These are phyloP conservation scores for Zelopaecilomyces penicillatus DNA, from an alignment of 2,329 filamentous ascomycete genomes.

Conservation along the genomic window DNA sequence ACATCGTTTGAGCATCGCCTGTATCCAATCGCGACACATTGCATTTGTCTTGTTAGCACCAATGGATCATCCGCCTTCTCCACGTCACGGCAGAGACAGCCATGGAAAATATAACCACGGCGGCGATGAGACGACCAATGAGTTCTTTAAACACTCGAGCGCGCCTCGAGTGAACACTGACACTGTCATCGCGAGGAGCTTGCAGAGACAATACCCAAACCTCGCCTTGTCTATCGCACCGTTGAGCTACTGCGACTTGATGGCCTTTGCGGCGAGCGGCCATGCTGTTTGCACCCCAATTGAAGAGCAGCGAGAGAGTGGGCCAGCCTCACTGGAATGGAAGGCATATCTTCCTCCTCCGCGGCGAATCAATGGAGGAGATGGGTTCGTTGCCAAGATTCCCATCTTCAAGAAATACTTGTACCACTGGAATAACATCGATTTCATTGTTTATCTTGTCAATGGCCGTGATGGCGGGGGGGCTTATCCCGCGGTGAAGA, in stretches of 20 bases:
- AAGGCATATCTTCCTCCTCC: conserved; percentile 31
- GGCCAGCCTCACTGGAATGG: conserved; percentile 28
- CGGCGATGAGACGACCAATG: conserved; percentile 5
- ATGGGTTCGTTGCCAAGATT: conserved; percentile 24
- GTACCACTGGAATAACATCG: conserved; percentile 31
- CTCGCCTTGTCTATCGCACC: conserved; percentile 33
- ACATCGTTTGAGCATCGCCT: too few relatives aligned
- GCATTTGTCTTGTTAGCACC: too few relatives aligned
- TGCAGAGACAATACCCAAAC: conserved; percentile 35
- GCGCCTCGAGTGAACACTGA: conserved; percentile 35
- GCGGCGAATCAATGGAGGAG: conserved; percentile 31
- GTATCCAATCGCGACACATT: too few relatives aligned
- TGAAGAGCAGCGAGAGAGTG: conserved; percentile 11
- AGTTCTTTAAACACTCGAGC: conserved; percentile 31
- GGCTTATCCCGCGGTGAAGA: conserved; percentile 21
- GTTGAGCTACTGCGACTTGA: conserved; percentile 25
- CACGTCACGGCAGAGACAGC: too few relatives aligned
- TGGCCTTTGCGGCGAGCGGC: conserved; percentile 33
- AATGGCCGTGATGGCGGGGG: conserved; percentile 31
- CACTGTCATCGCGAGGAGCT: conserved; percentile 29
- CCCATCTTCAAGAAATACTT: conserved; percentile 33
- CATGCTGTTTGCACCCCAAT: conserved; percentile 25
- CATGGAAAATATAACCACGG: neutral
- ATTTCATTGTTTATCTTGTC: conserved; percentile 36
- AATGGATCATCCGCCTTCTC: too few relatives aligned